Base-by-base conservation (phyloP, 2,329 filamentous ascomycete species). In the Aspergillus amoenus region DNA sequence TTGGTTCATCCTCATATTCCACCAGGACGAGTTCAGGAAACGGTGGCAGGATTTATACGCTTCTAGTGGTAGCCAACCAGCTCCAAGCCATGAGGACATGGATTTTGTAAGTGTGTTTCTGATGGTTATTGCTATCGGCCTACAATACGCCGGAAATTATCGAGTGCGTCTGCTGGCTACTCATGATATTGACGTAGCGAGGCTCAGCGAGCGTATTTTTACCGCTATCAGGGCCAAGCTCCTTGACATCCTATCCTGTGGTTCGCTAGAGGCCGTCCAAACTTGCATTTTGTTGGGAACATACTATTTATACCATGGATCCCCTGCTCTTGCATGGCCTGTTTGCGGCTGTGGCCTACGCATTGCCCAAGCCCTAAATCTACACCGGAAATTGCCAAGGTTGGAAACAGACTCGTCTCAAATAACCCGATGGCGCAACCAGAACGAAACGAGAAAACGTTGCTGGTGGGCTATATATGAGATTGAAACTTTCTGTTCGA, bases 381-480 rank as follows among this genome's bases (percentile, higher is more conserved):
- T 30, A 30, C 27, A 30, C 27, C 27, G 27, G 27, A 30, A 11
- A 30, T 30, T 30, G 3, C 27, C 27, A 30, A 30, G 9, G 27
- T 30, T 30, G 27, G 27, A 30, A 30, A 30, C 27, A 30, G 27
- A 30, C 27, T 30, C 27, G 27, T 30, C 27, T 30, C 27, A 30
- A 30, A 9, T 30, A 30, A 72, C 4, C 27, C 2, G 34, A 47
- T 11, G 51, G 12, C 42, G 45, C 21, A 55, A n/a, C 34, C 34
- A 59, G 1, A 59, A 60, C 12, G 70, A 73, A 44, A 64, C 66
- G 0, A 52, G 68, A 12, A 76, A 76, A 17, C 68, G 73, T 0
- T 73, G 72, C 9, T 77, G 74, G 75, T 77, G 74, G 73, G 73
- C 75, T 1, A 69, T 77, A 0, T 73, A 76, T 39, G 75, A 76